phyloP scores from a whole-genome alignment of 1,284 basidiomycete species.

The Sporisorium exsertum region DNA sequence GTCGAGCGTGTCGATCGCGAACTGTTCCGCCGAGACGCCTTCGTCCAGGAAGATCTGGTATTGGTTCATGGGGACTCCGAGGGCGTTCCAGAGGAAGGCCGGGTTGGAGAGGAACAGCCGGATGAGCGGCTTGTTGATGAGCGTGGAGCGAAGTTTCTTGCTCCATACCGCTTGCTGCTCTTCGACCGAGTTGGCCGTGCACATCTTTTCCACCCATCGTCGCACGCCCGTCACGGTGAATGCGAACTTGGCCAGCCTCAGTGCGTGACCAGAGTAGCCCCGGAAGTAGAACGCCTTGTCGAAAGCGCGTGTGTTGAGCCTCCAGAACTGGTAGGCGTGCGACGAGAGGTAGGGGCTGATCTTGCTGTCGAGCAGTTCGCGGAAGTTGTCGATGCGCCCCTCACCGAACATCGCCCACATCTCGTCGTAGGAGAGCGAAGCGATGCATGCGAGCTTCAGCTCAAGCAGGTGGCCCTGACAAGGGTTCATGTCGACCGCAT shows the following conservation, averaged over 20 bases:
- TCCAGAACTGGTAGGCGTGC: constrained; percentile 83
- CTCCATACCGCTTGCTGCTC: constrained; percentile 80
- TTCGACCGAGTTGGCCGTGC: constrained; percentile 74
- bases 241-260: constrained; percentile 77
- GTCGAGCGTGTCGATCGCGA: constrained; percentile 69
- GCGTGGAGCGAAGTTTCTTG: constrained; percentile 75
- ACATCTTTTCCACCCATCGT: constrained; percentile 75
- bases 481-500: constrained; percentile 80
- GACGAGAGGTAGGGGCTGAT: constrained; percentile 81
- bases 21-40: constrained; percentile 71
- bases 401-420: constrained; percentile 81
- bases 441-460: constrained; percentile 78
- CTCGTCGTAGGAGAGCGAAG: constrained; percentile 76
- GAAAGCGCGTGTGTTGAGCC: constrained; percentile 77
- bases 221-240: constrained; percentile 76
- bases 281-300: constrained; percentile 78
- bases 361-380: constrained; percentile 76
- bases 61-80: constrained; percentile 83
- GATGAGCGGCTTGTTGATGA: constrained; percentile 78
- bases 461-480: constrained; percentile 83
- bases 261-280: constrained; percentile 76
- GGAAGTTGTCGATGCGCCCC: constrained; percentile 77
- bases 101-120: constrained; percentile 73
- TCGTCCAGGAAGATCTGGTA: constrained; percentile 78
- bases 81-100: constrained; percentile 82